Base-by-base conservation (phyloP, 768 basidiomycete genomes). In the Collybia nuda region DNA sequence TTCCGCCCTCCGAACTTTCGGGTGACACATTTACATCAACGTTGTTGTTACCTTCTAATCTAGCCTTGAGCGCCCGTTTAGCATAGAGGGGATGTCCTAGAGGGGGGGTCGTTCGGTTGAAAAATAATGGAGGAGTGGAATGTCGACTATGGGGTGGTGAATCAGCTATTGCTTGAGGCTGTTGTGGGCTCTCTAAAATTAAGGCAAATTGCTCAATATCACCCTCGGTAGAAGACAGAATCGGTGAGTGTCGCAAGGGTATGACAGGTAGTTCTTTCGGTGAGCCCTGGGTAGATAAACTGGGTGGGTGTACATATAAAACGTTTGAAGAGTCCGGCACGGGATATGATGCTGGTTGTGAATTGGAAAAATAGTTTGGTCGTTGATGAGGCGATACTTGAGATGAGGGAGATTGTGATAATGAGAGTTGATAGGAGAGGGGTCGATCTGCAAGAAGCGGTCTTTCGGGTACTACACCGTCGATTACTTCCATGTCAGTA, bases 401-500 rank as follows among this genome's bases (percentile, higher is more conserved):
- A 14, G 48, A 40, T 6, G 55, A 62, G 17, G 69, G 70, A 22
- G 64, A 64, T 6, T 59, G 69, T 55, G 40, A 56, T 21, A 58
- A 44, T 23, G 70, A 64, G 28, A 68, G 68, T 53, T 76, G 79
- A 32, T 74, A 73, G 41, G 74, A 73, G 12, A 75, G 64, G 37
- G 75, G 70, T 23, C 82, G 75, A 37, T 84, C 79, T 6, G 76
- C 73, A 55, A 85, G 85, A 63, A 84, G 86, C 17, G 75, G 77
- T 15, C 81, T 77, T 18, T 85, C 86, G 41, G 84, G 78, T 5
- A 83, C 82, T 46, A 86, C 66, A 2, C 84, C 84, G 48, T 77
- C 79, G 62, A 86, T 84, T 6, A 78, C 78, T 56, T 86, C 83
- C n/a, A 80, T 61, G 44, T 82, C 82, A 11, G 71, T 70, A 17